These are phyloP conservation scores for Gynochthodes officinalis DNA, from an alignment of 257 asterid species.

Conservation along the genomic window DNA sequence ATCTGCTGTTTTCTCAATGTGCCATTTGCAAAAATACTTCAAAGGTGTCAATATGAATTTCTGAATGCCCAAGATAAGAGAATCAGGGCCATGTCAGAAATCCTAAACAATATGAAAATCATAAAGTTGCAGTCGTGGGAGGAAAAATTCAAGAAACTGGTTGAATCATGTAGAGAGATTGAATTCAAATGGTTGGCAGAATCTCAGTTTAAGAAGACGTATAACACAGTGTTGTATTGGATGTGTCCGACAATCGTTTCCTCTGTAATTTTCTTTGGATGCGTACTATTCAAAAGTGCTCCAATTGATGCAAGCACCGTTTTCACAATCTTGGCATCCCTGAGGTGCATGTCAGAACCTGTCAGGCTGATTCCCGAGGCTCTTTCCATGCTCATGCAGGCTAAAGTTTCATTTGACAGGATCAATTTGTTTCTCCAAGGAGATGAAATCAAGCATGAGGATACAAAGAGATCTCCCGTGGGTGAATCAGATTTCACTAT, in stretches of 20 bases:
- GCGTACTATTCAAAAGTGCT: slow-evolving; percentile 49
- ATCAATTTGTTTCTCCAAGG: slow-evolving; percentile 54
- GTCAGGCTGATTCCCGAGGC: slow-evolving; percentile 62
- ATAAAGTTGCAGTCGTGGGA: slow-evolving; percentile 85
- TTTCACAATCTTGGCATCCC: slow-evolving; percentile 63
- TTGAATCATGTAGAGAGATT: slow-evolving; percentile 40
- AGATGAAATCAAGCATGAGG: slow-evolving; percentile 52
- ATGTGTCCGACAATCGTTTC: slow-evolving; percentile 70
- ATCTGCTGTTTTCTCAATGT: slow-evolving; percentile 55
- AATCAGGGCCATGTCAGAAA: slow-evolving; percentile 59
- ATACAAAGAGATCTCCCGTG: not conserved
- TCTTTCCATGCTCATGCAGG: slow-evolving; percentile 57
- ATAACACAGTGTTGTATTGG: slow-evolving; percentile 48
- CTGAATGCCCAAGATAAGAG: slow-evolving; percentile 67
- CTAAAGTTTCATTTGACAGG: slow-evolving; percentile 64
- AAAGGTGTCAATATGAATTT: slow-evolving; percentile 60
- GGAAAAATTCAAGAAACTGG: slow-evolving; percentile 51
- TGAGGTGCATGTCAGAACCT: slow-evolving; percentile 64
- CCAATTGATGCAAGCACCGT: slow-evolving; percentile 57
- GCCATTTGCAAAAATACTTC: slow-evolving; percentile 60
- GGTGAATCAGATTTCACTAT: slow-evolving; percentile 23
- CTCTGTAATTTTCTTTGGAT: slow-evolving; percentile 54
- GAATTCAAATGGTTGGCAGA: slow-evolving; percentile 67
- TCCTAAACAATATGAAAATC: slow-evolving; percentile 71
- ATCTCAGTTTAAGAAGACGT: slow-evolving; percentile 41